Base-by-base conservation (phyloP, 805 yeast species). In the Tanozyma kutaoensis region DNA sequence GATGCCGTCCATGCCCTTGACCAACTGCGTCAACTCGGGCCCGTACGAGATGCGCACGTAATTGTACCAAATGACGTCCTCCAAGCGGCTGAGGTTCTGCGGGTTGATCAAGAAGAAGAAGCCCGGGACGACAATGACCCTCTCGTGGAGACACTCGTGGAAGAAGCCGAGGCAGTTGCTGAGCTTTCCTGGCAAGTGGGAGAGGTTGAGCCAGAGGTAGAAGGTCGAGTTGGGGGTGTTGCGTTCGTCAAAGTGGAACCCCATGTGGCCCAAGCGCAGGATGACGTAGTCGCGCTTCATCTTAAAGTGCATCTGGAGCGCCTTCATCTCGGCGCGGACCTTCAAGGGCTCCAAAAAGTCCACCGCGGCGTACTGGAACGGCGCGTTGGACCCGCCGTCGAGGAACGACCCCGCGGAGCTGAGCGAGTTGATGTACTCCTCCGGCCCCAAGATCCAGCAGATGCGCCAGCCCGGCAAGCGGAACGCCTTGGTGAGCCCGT, bases 381-480 rank as follows among this genome's bases (percentile, higher is more conserved):
- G 76, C 16, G 69, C 66, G 39, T 70, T 70, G 13, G 72, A 55
- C 17, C 77, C 77, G 25, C 77, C 77, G 34, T 70, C 77, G 32
- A 70, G 47, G 33, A 53, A 70, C 1, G 76, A 69, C 2, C 76
- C 77, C 4, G 76, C 73, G 15, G 72, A 64, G 27, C 69, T 55
- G 33, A 70, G 54, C 3, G 73, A 68, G 28, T 51, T 53, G 35
- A 70, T 66, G 40, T 70, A 70, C 27, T 66, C 70, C 38, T 68
- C 74, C 12, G 77, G 77, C 1, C 76, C 77, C 32, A 70, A 51
- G 28, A 70, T 57, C 77, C 77, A 70, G 37, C 76, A 69, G 8
- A 66, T 63, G 47, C 77, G 55, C 76, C 76, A 70, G 2, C 77
- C 77, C 2, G 77, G 77, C 25, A 70, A 55, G 33, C 77, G 54